These are phyloP conservation scores for Glycine latifolia DNA, from an alignment of 306 rosid genomes.

Conservation along the genomic window DNA sequence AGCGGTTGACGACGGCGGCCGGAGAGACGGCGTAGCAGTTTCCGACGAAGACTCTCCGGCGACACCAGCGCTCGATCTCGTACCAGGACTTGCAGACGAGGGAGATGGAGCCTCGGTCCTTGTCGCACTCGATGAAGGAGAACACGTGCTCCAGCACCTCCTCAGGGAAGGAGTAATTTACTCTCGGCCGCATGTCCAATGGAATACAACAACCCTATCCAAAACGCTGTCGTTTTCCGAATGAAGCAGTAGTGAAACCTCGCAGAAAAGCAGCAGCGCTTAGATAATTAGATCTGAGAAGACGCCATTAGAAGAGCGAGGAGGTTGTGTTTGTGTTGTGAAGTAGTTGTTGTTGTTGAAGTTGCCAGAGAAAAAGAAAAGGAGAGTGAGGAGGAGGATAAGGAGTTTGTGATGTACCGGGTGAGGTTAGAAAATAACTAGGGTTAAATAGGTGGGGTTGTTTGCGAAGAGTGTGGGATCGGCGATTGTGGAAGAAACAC, in stretches of 20 bases:
- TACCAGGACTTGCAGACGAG: constrained; percentile 92
- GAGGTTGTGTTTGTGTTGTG: neutral
- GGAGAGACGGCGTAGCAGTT: constrained; percentile 95
- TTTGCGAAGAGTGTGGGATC: constrained; percentile 15
- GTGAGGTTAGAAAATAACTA: constrained; percentile 72
- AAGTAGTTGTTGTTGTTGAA: neutral
- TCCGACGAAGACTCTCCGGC: constrained; percentile 77
- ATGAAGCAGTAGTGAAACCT: too few species aligned
- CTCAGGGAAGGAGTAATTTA: constrained; percentile 79
- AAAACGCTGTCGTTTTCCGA: constrained; percentile 4
- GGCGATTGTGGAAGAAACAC: constrained; percentile 45
- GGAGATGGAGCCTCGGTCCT: constrained; percentile 86
- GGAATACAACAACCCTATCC: neutral
- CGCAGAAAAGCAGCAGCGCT: neutral
- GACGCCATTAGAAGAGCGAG: constrained; percentile 59
- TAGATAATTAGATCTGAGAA: constrained; percentile 62
- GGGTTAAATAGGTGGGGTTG: constrained; percentile 60
- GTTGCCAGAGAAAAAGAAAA: neutral
- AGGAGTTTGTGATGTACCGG: constrained; percentile 48
- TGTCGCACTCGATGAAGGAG: constrained; percentile 72
- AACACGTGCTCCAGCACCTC: constrained; percentile 95
- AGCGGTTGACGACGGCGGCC: constrained; percentile 65
- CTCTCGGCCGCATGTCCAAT: constrained; percentile 56
- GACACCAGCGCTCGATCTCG: constrained; percentile 93
- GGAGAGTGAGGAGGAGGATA: constrained; percentile 46